These are phyloP conservation scores for Saccharomyces pastorianus DNA, from an alignment of 1,139 yeast species.

Conservation along the genomic window DNA sequence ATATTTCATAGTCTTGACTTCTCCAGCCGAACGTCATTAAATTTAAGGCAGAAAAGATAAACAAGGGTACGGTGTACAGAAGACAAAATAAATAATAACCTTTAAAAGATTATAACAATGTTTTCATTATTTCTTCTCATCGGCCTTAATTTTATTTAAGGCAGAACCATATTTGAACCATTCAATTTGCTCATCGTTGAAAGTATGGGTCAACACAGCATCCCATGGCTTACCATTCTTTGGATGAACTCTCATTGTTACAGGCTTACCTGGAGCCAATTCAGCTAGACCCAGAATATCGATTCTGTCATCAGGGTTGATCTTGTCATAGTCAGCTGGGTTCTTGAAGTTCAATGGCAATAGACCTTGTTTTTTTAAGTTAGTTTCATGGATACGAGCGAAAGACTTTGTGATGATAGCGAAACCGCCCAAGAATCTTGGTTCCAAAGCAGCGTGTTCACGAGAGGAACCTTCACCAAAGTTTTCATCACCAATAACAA, in stretches of 20 bases:
- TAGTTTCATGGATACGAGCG: slow-evolving; percentile 94
- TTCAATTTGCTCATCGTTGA: slow-evolving; percentile 91
- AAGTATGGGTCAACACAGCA: slow-evolving; percentile 87
- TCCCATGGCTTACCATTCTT: slow-evolving; percentile 78
- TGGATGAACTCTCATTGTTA: slow-evolving; percentile 85
- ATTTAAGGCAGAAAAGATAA: neutral
- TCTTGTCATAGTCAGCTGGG: slow-evolving; percentile 87
- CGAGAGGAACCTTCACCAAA: slow-evolving; percentile 99
- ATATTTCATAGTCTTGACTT: neutral
- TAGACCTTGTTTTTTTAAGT: slow-evolving; percentile 95
- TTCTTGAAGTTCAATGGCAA: slow-evolving; percentile 90
- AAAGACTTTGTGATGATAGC: slow-evolving; percentile 95
- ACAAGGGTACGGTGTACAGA: slow-evolving; percentile 1
- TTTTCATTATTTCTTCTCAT: slow-evolving; percentile 9
- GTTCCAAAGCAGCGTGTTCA: slow-evolving; percentile 99
- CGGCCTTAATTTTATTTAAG: slow-evolving; percentile 85
- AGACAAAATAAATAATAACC: neutral
- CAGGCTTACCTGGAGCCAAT: slow-evolving; percentile 88
- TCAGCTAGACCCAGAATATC: slow-evolving; percentile 79
- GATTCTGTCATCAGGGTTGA: slow-evolving; percentile 81
- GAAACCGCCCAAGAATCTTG: slow-evolving; percentile 97
- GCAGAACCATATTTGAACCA: slow-evolving; percentile 99
- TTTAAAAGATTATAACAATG: neutral
- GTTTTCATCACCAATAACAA: slow-evolving; percentile 97
- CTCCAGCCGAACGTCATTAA: neutral